Conservation (phyloP, 2,329 filamentous ascomycete species). For the Mycocentrospora acerina region DNA sequence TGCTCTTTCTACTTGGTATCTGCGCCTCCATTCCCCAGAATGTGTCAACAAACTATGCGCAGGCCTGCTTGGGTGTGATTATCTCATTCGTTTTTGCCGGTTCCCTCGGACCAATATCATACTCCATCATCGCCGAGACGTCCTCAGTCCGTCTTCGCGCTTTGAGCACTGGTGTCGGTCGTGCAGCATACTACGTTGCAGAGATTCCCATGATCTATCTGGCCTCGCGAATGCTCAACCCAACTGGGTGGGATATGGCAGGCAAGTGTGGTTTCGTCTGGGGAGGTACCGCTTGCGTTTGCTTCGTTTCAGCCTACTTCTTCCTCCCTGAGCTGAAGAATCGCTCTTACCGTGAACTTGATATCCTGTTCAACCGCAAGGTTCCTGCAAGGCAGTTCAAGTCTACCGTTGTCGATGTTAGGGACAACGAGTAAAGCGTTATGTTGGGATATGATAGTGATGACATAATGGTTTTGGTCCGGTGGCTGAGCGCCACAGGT, state of each 20-base stretch:
- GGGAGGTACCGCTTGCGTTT: constrained; percentile 53
- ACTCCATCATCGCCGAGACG: constrained; percentile 67
- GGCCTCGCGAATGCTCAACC: constrained; percentile 54
- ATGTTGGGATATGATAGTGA: background rate
- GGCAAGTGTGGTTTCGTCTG: constrained; percentile 33
- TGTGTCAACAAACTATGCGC: constrained; percentile 52
- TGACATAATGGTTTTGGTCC: background rate
- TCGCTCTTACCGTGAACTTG: constrained; percentile 51
- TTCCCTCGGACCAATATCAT: constrained; percentile 65
- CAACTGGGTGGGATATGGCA: constrained; percentile 43
- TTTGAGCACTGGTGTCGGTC: constrained; percentile 64
- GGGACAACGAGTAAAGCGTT: constrained; percentile 60
- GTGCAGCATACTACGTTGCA: constrained; percentile 62
- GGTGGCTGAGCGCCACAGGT: background rate
- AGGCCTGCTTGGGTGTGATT: constrained; percentile 63
- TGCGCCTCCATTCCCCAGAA: constrained; percentile 53
- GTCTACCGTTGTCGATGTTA: constrained; percentile 56
- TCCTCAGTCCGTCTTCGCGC: constrained; percentile 64
- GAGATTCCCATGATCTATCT: constrained; percentile 68
- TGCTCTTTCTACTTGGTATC: constrained; percentile 61
- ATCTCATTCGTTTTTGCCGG: constrained; percentile 65
- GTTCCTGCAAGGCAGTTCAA: constrained; percentile 58
- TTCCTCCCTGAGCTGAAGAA: constrained; percentile 57
- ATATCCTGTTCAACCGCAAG: constrained; percentile 45
- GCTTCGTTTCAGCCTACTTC: constrained; percentile 53